These are phyloP conservation scores for Biscutella laevigata DNA, from an alignment of 441 rosid species.

Conservation along the genomic window DNA sequence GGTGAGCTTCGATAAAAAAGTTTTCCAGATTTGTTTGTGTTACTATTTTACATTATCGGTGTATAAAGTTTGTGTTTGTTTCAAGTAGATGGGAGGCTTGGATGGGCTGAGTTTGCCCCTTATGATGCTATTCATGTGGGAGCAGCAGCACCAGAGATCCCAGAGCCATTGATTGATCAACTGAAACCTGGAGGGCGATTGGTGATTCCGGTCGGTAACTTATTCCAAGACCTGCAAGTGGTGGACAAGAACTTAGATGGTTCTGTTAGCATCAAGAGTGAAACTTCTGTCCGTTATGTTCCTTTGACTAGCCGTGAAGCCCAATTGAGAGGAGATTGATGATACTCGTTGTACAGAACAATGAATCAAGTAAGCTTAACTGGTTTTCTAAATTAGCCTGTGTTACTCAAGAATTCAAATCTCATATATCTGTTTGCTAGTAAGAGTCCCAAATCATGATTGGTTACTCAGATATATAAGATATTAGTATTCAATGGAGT, in stretches of 20 bases:
- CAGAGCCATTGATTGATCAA: slow-evolving; percentile 65
- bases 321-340: slow-evolving; percentile 48
- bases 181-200: slow-evolving; percentile 88
- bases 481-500: too few species aligned
- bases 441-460: not conserved
- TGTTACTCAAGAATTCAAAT: not conserved
- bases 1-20: slow-evolving; percentile 39
- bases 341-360: not conserved
- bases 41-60: not conserved
- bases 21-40: not conserved
- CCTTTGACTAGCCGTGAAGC: slow-evolving; percentile 81
- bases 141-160: slow-evolving; percentile 87
- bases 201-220: slow-evolving; percentile 85
- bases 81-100: slow-evolving; percentile 70
- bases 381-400: not conserved
- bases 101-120: slow-evolving; percentile 78
- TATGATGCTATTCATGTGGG: slow-evolving; percentile 95
- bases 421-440: not conserved
- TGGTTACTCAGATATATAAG: too few species aligned
- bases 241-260: slow-evolving; percentile 72
- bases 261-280: slow-evolving; percentile 42
- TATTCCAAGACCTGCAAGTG: slow-evolving; percentile 68
- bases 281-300: slow-evolving; percentile 79
- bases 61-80: not conserved
- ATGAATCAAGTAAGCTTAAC: slow-evolving; percentile 6